These are phyloP conservation scores for Dictyostelium intermedium DNA, from an alignment of 78 protist genomes.

Conservation along the genomic window DNA sequence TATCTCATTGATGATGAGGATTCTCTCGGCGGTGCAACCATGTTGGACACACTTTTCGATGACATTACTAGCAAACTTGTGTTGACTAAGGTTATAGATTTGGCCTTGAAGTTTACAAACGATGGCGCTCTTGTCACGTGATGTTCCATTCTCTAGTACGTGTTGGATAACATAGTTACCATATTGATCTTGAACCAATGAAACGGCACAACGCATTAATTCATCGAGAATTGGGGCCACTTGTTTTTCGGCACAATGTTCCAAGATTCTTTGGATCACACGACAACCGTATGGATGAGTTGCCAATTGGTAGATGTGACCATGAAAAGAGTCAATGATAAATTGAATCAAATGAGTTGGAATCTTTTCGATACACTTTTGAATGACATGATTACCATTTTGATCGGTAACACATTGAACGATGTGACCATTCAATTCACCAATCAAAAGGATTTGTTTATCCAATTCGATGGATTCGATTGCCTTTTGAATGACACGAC, in stretches of 20 bases:
- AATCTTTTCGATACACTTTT: constrained; percentile 96
- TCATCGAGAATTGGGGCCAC: constrained; percentile 84
- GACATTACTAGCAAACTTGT: constrained; percentile 95
- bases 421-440: constrained; percentile 93
- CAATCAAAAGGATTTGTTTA: constrained; percentile 78
- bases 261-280: constrained; percentile 98
- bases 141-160: constrained; percentile 90
- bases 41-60: constrained; percentile 86
- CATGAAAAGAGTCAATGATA: constrained; percentile 91
- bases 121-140: constrained; percentile 38
- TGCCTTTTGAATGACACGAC: constrained; percentile 98
- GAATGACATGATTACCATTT: constrained; percentile 99
- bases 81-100: constrained; percentile 85
- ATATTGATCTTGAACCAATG: constrained; percentile 93
- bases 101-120: constrained; percentile 80
- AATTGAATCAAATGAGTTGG: constrained; percentile 89
- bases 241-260: constrained; percentile 88
- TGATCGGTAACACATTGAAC: constrained; percentile 97
- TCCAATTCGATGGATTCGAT: constrained; percentile 74
- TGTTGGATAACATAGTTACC: constrained; percentile 99
- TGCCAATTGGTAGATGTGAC: constrained; percentile 90
- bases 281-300: constrained; percentile 99
- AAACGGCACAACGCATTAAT: constrained; percentile 83
- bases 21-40: constrained; percentile 53
- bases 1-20: constrained; percentile 76